These are phyloP conservation scores for Cymbopogon citratus DNA, from an alignment of 176 grass and related monocot species.

Conservation along the genomic window DNA sequence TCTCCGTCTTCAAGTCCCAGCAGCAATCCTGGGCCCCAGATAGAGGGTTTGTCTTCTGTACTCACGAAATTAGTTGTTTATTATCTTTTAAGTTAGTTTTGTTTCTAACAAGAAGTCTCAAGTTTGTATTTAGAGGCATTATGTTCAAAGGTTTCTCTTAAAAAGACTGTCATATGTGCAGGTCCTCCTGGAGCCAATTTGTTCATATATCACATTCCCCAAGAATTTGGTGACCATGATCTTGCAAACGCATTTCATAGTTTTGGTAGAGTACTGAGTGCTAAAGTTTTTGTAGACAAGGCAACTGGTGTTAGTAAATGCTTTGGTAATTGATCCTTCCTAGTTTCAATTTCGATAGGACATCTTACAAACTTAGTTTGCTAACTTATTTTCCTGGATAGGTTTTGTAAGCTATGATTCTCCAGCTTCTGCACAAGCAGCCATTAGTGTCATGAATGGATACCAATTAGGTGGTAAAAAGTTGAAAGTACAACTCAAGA, in stretches of 20 bases:
- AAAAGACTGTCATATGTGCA: constrained; percentile 17
- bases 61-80: neutral
- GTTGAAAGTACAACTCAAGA: constrained; percentile 99
- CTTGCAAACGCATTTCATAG: constrained; percentile 71
- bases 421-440: constrained; percentile 60
- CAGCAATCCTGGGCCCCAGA: constrained; percentile 50
- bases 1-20: constrained; percentile 42
- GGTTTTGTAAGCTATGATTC: constrained; percentile 98
- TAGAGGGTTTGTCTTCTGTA: constrained; percentile 52
- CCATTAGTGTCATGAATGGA: constrained; percentile 84
- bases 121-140: neutral
- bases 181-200: constrained; percentile 85
- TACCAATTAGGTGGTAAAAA: constrained; percentile 91
- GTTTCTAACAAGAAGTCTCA: neutral
- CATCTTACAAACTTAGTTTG: constrained; percentile 9
- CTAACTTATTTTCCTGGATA: constrained; percentile 31
- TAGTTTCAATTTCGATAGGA: neutral
- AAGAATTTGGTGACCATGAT: constrained; percentile 89
- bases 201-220: constrained; percentile 83
- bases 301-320: constrained; percentile 98
- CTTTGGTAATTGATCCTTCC: constrained; percentile 63
- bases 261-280: constrained; percentile 89
- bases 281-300: constrained; percentile 98
- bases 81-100: neutral
- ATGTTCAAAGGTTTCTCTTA: neutral